These are phyloP conservation scores for Erigeron philadelphicus DNA, from an alignment of 140 eudicot species.

Conservation along the genomic window DNA sequence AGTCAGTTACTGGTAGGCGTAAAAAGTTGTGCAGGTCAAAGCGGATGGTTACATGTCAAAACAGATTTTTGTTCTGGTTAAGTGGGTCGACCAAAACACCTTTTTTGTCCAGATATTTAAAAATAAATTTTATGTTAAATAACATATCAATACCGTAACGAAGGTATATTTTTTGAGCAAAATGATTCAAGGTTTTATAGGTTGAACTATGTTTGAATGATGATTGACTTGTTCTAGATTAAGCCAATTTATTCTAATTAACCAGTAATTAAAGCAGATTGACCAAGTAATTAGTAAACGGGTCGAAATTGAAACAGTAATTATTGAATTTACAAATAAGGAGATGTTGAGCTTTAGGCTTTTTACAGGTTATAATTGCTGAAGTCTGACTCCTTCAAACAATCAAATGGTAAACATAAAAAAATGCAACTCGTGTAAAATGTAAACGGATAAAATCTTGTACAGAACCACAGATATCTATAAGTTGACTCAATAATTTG, in stretches of 20 bases:
- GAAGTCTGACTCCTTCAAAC: background rate
- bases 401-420: conserved; percentile 14
- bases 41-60: background rate
- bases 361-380: background rate
- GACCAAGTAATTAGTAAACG: background rate
- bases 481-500: conserved; percentile 17
- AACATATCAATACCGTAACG: too few relatives aligned
- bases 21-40: background rate
- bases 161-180: too few relatives aligned
- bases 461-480: conserved; percentile 9
- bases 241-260: too few relatives aligned
- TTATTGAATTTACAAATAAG: background rate
- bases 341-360: background rate
- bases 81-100: background rate
- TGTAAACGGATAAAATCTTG: conserved; percentile 21
- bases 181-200: too few relatives aligned
- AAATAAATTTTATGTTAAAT: too few relatives aligned
- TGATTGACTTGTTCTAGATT: too few relatives aligned
- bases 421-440: background rate
- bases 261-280: background rate
- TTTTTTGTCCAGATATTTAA: background rate
- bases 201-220: too few relatives aligned
- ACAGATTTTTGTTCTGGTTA: background rate
- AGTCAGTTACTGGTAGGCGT: background rate
- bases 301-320: background rate